Evolutionary conservation across 2,329 filamentous ascomycete genomes (phyloP).

Genomic region (Metarhizium anisopliae): DNA sequence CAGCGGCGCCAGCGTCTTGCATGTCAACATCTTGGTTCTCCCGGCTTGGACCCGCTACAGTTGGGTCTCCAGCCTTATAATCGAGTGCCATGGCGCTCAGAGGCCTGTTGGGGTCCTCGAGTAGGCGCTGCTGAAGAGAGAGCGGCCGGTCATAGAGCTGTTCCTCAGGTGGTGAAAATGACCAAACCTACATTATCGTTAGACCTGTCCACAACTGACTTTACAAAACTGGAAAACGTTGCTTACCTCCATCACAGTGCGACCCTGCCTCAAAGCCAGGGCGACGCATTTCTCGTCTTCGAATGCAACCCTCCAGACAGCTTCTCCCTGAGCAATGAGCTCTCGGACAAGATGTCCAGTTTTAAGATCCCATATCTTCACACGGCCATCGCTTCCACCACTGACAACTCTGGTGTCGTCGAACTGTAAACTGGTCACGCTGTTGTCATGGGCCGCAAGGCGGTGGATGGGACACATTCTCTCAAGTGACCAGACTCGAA

Average conservation of each 20-base stretch:
- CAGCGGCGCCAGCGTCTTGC: conserved; percentile 46
- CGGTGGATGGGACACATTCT: conserved; percentile 89
- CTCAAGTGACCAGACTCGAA: conserved; percentile 90
- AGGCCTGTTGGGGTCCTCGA: conserved; percentile 39
- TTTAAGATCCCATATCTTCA: conserved; percentile 97
- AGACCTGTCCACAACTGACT: not conserved
- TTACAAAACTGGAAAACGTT: not conserved
- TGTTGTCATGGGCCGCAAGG: conserved; percentile 94
- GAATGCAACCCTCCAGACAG: conserved; percentile 96
- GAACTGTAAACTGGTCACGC: conserved; percentile 94
- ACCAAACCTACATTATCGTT: conserved; percentile 63
- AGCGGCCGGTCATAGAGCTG: conserved; percentile 43
- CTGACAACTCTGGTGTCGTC: conserved; percentile 93
- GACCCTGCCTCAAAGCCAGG: conserved; percentile 73
- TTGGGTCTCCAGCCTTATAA: conserved; percentile 25
- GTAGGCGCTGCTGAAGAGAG: conserved; percentile 37
- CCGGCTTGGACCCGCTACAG: conserved; percentile 20
- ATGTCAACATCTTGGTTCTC: conserved; percentile 44
- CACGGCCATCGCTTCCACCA: conserved; percentile 91
- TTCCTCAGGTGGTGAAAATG: conserved; percentile 80
- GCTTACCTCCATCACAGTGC: conserved; percentile 92
- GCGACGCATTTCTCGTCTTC: conserved; percentile 98
- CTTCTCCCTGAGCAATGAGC: conserved; percentile 82
- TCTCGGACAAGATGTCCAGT: conserved; percentile 86
- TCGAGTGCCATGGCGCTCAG: conserved; percentile 41